Base-by-base conservation (phyloP, 495 filamentous ascomycete species). In the Aspergillus taichungensis region DNA sequence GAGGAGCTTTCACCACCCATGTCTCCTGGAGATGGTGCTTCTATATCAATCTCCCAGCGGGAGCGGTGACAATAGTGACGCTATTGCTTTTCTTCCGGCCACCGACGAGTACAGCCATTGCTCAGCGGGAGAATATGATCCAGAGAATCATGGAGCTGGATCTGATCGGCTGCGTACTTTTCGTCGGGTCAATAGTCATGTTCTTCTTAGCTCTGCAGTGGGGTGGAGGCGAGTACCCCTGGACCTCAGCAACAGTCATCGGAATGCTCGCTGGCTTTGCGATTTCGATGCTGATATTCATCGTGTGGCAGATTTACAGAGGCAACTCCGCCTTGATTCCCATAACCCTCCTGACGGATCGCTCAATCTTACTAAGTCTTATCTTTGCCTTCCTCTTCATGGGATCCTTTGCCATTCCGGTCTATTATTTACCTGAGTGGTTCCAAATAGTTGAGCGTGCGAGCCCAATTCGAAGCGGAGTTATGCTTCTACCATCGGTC, bases 181-280 rank as follows among this genome's bases (percentile, higher is more conserved):
- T 82, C 50, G 36, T 78, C 9, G 69, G 75, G 0, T 52, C 55
- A 6, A 67, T 80, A 27, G 56, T 80, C 27, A 76, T 70, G 45
- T 59, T 80, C n/a, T 53, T 82, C 1, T 66, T 83, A 2, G 78
- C 77, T 8, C 61, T 83, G 9, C 71, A 81, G 51, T 83, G 76
- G 76, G 80, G 77, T 9, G 80, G 79, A 8, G 60, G 62, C 12
- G 77, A 79, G 46, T 41, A n/a, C n/a, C n/a, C 63, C 6, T 82
- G 78, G 79, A 51, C 50, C 30, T 68, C 65, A 44, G 64, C 56
- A 4, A 69, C 70, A 6, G 71, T 80, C 47, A 75, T 82, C 34
- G 69, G 60, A 4, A 63, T 81, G 8, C 59, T 80, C 11, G 59
- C 71, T 6, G 54, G 79, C 18, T 67, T 69, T 37, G 72, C 53